Evolutionary conservation across 2,329 filamentous ascomycete species (phyloP), one percentile per base, ranked within the genome.

Genomic region (Pseudocercospora crystallina): DNA sequence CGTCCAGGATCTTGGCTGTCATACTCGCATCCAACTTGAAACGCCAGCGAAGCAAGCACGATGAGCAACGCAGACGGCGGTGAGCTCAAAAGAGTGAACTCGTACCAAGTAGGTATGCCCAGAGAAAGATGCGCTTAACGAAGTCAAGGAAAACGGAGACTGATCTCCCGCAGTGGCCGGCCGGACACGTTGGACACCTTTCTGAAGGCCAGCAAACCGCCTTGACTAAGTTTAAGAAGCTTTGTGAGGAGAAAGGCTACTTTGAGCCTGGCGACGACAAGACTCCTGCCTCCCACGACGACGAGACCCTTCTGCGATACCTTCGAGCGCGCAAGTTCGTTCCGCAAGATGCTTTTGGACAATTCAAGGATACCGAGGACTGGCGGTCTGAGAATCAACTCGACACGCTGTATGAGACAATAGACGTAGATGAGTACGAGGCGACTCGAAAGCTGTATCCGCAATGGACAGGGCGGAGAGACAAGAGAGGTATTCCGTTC

Each of bases 401-500:
- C 42, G 82, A 90, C 55, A 76, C 82, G 38, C 77, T 96, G 33
- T 96, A 96, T 73, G 82, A 87, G 67, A 91, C 87, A 30, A 95
- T 96, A 64, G 89, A 95, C 52, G 73, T 91, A 15, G 82, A 89
- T 2, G 86, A 90, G 49, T 96, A 91, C 68, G 90, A 96, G 71
- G 79, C 87, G 64, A 87, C 88, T 54, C 80, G 87, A 50, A 79
- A 83, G 60, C 78, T 96, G 76, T 96, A 96, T 67, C 90, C 91
- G 17, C 90, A 96, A 82, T 96, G 90, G 88, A 95, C 89, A 14
- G 92, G 92, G 48, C 87, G 90, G 59, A 83, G 91, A 61, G 92
- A 96, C 73, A 87, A 84, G 61, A 87, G 90, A 61, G 92, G 92
- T 60, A 96, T 96, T 56, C 92, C 92, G 7, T 80, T 96, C 61